A percentile compares a stretch with the other conserved stretches of the same genome.
Conservation (phyloP, 192 early-diverging fungal genomes). For the Thamnidium elegans region DNA sequence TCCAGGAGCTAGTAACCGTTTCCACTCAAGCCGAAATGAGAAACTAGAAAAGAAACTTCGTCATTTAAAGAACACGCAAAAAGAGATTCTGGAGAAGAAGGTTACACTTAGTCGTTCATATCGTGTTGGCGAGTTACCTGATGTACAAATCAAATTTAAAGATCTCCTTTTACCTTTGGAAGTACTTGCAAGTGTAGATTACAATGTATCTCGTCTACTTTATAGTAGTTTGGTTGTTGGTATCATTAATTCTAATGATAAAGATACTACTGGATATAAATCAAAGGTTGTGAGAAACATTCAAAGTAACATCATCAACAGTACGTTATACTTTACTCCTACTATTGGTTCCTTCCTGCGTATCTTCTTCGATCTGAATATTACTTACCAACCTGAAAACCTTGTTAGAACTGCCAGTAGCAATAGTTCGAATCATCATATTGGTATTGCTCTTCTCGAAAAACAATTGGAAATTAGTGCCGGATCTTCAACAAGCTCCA, state of each 20-base stretch:
- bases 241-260: constrained; percentile 30
- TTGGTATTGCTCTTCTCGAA: constrained; percentile 51
- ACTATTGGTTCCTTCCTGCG: constrained; percentile 49
- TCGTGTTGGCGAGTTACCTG: constrained; percentile 59
- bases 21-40: constrained; percentile 38
- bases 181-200: constrained; percentile 53
- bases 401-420: constrained; percentile 35
- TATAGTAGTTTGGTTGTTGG: constrained; percentile 41
- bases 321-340: constrained; percentile 40
- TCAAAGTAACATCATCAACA: constrained; percentile 32
- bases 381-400: constrained; percentile 25
- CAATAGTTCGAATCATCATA: constrained; percentile 49
- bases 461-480: constrained; percentile 11
- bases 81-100: constrained; percentile 45
- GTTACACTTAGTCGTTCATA: constrained; percentile 64
- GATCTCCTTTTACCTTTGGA: constrained; percentile 71
- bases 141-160: constrained; percentile 65
- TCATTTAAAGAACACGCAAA: constrained; percentile 35
- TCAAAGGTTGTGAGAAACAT: constrained; percentile 27
- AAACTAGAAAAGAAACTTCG: constrained; percentile 32
- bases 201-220: constrained; percentile 54
- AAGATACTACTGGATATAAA: constrained; percentile 25
- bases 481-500: no score
- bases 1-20: no score
- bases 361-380: constrained; percentile 45